Conservation (phyloP, 2,329 filamentous ascomycete species). For the Aspergillus glaucus region DNA sequence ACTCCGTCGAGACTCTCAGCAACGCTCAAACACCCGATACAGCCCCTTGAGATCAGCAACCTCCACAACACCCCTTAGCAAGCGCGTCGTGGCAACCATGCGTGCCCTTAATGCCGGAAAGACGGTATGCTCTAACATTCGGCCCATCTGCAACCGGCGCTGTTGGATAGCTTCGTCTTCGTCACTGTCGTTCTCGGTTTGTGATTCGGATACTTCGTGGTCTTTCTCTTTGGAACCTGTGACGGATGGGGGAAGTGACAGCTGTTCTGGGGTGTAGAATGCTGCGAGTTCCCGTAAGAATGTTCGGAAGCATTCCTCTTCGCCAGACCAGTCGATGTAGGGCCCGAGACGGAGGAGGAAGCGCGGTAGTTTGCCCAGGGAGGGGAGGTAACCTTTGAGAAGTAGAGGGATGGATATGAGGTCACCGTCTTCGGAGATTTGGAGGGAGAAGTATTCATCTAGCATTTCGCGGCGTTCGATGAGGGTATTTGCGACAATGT, state of each 20-base stretch:
- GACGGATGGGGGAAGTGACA: conserved; percentile 48
- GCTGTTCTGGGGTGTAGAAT: conserved; percentile 83
- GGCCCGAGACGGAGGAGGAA: conserved; percentile 87
- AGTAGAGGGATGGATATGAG: conserved; percentile 75
- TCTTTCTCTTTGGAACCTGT: background rate
- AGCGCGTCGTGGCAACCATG: conserved; percentile 69
- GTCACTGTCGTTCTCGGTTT: conserved; percentile 29
- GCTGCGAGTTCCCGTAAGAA: conserved; percentile 81
- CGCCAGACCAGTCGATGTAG: conserved; percentile 76
- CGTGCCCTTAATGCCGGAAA: conserved; percentile 84
- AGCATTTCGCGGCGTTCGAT: conserved; percentile 78
- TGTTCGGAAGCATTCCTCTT: conserved; percentile 76
- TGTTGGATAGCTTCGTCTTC: conserved; percentile 39
- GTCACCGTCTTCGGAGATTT: conserved; percentile 71
- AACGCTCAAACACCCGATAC: conserved; percentile 92
- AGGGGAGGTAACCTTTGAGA: conserved; percentile 81
- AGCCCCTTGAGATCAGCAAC: conserved; percentile 87
- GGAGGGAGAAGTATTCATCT: conserved; percentile 82
- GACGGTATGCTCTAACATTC: conserved; percentile 74
- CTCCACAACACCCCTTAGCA: conserved; percentile 75
- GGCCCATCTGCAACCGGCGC: conserved; percentile 63
- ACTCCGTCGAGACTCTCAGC: conserved; percentile 46
- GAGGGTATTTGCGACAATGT: conserved; percentile 61
- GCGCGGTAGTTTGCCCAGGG: conserved; percentile 75
- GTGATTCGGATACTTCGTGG: background rate